Percentiles rank a stretch among this genome's conserved stretches.
Conservation (phyloP, 257 asterid genomes). For the Solanum sejunctum region DNA sequence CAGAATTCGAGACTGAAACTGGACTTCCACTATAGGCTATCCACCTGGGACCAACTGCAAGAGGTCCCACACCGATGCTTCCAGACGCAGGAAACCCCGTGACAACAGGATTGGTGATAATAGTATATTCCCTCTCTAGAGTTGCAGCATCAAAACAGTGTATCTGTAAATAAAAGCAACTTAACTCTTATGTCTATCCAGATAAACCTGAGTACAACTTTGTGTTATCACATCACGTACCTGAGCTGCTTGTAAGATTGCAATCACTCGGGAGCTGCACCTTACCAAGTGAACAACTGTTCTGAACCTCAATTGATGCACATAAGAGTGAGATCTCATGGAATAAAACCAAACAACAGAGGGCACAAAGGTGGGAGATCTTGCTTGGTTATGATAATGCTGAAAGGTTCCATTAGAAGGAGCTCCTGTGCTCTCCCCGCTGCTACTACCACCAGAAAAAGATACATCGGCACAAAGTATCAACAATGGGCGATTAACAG, state of each 20-base stretch:
- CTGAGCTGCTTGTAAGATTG: slow-evolving; percentile 81
- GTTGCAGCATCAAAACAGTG: slow-evolving; percentile 78
- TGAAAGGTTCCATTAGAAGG: slow-evolving; percentile 37
- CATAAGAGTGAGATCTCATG: slow-evolving; percentile 65
- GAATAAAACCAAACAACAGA: slow-evolving; percentile 91
- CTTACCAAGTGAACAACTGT: slow-evolving; percentile 72
- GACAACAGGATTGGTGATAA: slow-evolving; percentile 75
- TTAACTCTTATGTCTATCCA: not conserved
- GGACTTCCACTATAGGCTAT: slow-evolving; percentile 89
- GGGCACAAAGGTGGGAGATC: slow-evolving; percentile 30
- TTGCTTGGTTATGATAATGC: slow-evolving; percentile 25
- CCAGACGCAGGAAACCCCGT: slow-evolving; percentile 38
- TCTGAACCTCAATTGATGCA: slow-evolving; percentile 68
- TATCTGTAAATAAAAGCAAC: slow-evolving; percentile 27
- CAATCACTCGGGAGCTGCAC: slow-evolving; percentile 73
- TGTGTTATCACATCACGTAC: slow-evolving; percentile 19
- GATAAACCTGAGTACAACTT: not conserved
- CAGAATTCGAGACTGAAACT: slow-evolving; percentile 45
- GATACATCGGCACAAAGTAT: slow-evolving; percentile 70
- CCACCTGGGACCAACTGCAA: slow-evolving; percentile 94
- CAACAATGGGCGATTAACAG: slow-evolving; percentile 64
- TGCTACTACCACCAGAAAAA: slow-evolving; percentile 46
- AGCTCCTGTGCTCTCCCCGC: slow-evolving; percentile 27
- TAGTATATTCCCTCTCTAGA: slow-evolving; percentile 57
- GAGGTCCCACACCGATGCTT: slow-evolving; percentile 74